Conservation (phyloP, 2,329 filamentous ascomycete species). For the Scedosporium aurantiacum region DNA sequence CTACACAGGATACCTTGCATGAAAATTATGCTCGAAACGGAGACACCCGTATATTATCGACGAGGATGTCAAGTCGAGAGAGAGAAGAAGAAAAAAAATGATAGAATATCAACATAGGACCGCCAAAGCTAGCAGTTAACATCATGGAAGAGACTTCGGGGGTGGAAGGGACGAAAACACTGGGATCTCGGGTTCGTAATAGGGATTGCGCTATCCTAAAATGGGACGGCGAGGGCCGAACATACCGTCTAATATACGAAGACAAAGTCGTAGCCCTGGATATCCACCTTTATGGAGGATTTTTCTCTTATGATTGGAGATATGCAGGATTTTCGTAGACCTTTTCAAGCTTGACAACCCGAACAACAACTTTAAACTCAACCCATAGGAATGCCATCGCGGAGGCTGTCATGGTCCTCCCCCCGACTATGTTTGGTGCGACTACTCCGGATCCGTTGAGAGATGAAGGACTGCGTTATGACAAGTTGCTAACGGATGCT, state of each 20-base stretch:
- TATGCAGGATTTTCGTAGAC: slow-evolving; percentile 20
- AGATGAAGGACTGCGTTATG: slow-evolving; percentile 38
- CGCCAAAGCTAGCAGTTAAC: slow-evolving; percentile 22
- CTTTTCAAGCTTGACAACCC: slow-evolving; percentile 16
- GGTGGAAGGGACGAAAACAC: slow-evolving; percentile 16
- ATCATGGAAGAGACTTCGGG: slow-evolving; percentile 20
- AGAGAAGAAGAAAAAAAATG: slow-evolving; percentile 35
- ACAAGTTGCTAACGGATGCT: slow-evolving; percentile 28
- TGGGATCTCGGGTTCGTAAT: slow-evolving; percentile 18
- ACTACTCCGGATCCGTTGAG: slow-evolving; percentile 34
- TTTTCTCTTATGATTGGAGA: slow-evolving; percentile 30
- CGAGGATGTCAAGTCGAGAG: slow-evolving; percentile 48
- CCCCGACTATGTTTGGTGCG: slow-evolving; percentile 31
- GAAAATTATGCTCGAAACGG: slow-evolving; percentile 54
- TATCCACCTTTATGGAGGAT: slow-evolving; percentile 44
- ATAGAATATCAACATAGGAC: slow-evolving; percentile 31
- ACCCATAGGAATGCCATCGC: slow-evolving; percentile 22
- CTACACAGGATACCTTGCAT: slow-evolving; percentile 54
- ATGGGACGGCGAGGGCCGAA: slow-evolving; percentile 36
- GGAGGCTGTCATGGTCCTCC: slow-evolving; percentile 28
- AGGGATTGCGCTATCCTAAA: slow-evolving; percentile 26
- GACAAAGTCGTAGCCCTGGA: slow-evolving; percentile 34
- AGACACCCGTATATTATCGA: slow-evolving; percentile 56
- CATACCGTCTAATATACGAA: slow-evolving; percentile 26
- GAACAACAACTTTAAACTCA: slow-evolving; percentile 24